Percentiles rank a stretch among this genome's conserved stretches.
Conservation (phyloP, 306 rosid genomes). For the Lupinus albus region DNA sequence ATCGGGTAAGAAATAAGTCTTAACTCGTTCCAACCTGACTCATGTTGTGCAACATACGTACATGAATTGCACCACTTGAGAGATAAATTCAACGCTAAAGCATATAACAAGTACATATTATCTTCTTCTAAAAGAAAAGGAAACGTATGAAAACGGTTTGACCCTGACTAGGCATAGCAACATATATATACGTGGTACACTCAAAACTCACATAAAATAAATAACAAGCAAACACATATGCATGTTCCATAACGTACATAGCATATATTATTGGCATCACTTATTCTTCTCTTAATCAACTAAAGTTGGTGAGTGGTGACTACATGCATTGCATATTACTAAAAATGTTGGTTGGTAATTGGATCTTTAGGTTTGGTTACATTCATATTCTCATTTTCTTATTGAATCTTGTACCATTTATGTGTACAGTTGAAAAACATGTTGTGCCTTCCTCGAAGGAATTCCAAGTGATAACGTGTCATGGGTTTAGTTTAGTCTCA, state of each 20-base stretch:
- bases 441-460: constrained; percentile 37
- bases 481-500: not conserved
- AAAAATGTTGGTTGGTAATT: constrained; percentile 40
- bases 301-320: too few relatives aligned
- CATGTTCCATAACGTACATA: too few relatives aligned
- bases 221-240: too few relatives aligned
- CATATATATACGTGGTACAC: too few relatives aligned
- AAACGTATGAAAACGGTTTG: not conserved
- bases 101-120: not conserved
- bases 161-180: too few relatives aligned
- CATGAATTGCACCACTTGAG: constrained; percentile 8
- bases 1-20: too few relatives aligned
- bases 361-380: constrained; percentile 33
- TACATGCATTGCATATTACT: constrained; percentile 25
- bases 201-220: too few relatives aligned
- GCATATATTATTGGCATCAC: too few relatives aligned
- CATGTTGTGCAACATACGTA: not conserved
- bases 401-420: not conserved
- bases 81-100: not conserved
- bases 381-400: constrained; percentile 23
- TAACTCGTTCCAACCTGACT: too few relatives aligned
- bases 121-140: not conserved
- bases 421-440: not conserved
- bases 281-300: too few relatives aligned
- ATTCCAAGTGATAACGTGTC: constrained; percentile 21